Evolutionary conservation across 2,329 filamentous ascomycete genomes (phyloP), one percentile per base, ranked within the genome.

Genomic region (Aspergillus sclerotialis): DNA sequence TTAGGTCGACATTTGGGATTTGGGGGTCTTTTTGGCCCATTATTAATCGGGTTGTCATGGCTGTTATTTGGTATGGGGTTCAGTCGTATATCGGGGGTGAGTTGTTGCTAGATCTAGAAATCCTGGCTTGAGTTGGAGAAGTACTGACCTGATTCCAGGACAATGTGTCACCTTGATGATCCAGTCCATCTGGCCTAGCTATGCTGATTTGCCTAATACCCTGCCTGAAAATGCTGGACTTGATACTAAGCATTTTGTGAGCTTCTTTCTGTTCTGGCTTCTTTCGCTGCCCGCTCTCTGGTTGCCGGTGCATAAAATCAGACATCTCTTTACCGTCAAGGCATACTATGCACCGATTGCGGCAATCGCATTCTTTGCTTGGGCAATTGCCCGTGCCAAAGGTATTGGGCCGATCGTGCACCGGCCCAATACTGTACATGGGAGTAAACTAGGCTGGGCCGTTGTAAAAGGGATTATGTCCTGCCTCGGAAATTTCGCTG

Each of bases 61-160:
- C 72, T 4, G 52, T 76, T 12, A 75, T 78, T 55, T 77, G 74
- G 81, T 76, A 82, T 34, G 76, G 78, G 0, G 80, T 83, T 29
- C 77, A 82, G 75, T 73, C 26, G 75, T 76, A 39, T 80, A 79
- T 42, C 78, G 79, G 84, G 5, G 87, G 85, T 44, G 0, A 76
- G 72, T 0, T 72, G 74, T 37, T 75, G 7, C 59, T 61, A 4
- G 67, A 7, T 23, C 7, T 23, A 10, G 19, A 7, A 23, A 7
- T 23, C 6, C 10, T 7, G 10, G 69, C 28, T 73, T 74, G 58
- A 57, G 76, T 10, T 65, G 65, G 6, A 72, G 73, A 2, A 76
- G 60, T 56, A 10, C 67, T 56, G 2, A 32, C 68, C n/a, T n/a
- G 42, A 46, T 7, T 67, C 67, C 37, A 35, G 37, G 15, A 61